Evolutionary conservation across 73 alveolate genomes (phyloP).

Genomic region (Blepharisma japonicum): DNA sequence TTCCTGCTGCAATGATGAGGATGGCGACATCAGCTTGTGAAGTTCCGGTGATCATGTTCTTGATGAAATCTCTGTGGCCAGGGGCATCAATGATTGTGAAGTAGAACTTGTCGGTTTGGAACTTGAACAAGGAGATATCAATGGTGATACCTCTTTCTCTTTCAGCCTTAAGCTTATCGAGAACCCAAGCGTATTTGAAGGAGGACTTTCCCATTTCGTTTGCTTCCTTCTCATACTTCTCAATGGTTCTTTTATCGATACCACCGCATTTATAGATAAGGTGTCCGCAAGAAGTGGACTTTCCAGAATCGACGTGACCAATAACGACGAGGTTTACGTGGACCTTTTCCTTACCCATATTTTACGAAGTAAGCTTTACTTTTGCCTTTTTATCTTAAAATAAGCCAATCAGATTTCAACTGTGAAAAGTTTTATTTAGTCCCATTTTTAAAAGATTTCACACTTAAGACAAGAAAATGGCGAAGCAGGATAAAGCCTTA

Average conservation of each 20-base stretch:
- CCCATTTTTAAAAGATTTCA: too few species aligned
- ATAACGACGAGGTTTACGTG: constrained; percentile 56
- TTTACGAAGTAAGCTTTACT: too few species aligned
- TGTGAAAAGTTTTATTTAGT: constrained; percentile 17
- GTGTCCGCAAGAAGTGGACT: constrained; percentile 67
- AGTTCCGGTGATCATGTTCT: constrained; percentile 48
- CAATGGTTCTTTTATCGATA: constrained; percentile 43
- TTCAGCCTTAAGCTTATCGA: constrained; percentile 60
- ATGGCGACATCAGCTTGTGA: constrained; percentile 72
- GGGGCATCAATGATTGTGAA: constrained; percentile 73
- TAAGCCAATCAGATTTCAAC: too few species aligned
- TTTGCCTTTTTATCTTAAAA: too few species aligned
- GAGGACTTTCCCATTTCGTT: constrained; percentile 37
- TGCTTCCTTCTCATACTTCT: constrained; percentile 51
- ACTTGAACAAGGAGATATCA: constrained; percentile 41
- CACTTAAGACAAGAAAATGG: too few species aligned
- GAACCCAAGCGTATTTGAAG: constrained; percentile 58
- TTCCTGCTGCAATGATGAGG: constrained; percentile 62
- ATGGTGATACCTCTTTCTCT: constrained; percentile 70
- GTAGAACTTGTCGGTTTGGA: constrained; percentile 46
- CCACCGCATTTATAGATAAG: constrained; percentile 44
- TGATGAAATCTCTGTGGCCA: constrained; percentile 50
- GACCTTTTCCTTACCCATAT: constrained; percentile 33
- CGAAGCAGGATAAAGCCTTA: too few species aligned
- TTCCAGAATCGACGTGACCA: constrained; percentile 57